Percentiles rank a stretch among this genome's conserved stretches.
These are phyloP conservation scores for Solanum paucissectum DNA, from an alignment of 257 asterid genomes.

Conservation along the genomic window DNA sequence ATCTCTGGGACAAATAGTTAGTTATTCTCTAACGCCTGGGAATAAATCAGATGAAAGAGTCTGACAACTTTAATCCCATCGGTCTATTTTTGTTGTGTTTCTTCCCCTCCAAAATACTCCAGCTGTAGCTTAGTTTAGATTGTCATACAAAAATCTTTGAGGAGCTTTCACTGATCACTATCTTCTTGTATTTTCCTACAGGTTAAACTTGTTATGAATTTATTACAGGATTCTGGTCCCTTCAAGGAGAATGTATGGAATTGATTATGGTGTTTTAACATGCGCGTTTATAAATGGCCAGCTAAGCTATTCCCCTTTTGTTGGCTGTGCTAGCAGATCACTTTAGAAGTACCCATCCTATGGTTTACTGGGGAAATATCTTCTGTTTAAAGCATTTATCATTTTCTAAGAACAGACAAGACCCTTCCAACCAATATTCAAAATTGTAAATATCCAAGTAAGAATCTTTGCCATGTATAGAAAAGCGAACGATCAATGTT, in stretches of 20 bases:
- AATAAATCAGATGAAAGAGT: background rate
- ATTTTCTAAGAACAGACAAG: background rate
- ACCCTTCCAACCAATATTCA: background rate
- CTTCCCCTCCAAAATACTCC: background rate
- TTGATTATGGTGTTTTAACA: background rate
- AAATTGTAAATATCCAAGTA: background rate
- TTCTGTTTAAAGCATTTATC: background rate
- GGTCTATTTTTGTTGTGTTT: background rate
- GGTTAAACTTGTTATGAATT: constrained; percentile 65
- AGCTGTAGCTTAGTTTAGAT: background rate
- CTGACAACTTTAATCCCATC: background rate
- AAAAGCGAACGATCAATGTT: background rate
- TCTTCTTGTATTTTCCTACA: constrained; percentile 10
- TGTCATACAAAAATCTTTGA: background rate
- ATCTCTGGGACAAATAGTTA: background rate
- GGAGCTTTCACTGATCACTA: background rate
- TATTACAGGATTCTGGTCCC: constrained; percentile 73
- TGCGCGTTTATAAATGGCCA: background rate
- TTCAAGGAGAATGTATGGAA: constrained; percentile 40
- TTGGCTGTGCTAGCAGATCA: background rate
- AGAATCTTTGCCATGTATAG: background rate
- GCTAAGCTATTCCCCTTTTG: background rate
- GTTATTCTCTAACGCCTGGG: background rate
- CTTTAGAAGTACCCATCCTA: background rate
- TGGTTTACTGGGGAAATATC: background rate